Evolutionary conservation across 352 stramenopile genomes (phyloP), one percentile per base, ranked within the genome.

Genomic region (Globisporangium parvum): DNA sequence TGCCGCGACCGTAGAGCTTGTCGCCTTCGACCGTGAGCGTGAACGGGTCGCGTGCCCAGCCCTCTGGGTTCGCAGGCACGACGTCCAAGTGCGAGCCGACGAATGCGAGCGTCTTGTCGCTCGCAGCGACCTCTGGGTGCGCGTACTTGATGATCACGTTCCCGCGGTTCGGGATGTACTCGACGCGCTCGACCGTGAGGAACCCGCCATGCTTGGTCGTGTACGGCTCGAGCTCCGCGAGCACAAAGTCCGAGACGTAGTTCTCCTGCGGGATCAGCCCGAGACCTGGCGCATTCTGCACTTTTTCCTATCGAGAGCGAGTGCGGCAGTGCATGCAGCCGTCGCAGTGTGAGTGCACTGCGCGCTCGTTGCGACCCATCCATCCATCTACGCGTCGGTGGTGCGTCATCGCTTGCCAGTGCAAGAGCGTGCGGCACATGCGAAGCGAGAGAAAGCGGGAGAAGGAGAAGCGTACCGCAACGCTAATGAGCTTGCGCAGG

Each of bases 71-170:
- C n/a, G 91, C 91, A 6, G 91, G 90, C 40, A 97, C 91, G 23
- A 97, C 91, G 61, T 98, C 91, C 75, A 98, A 73, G 69, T 97
- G 91, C 49, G 80, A 84, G 3, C 88, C 90, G 5, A 97, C 82
- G 37, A 97, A 88, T 23, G 84, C 86, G 37, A 96, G 59, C 26
- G 88, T 96, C 59, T 89, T 84, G 59, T 83, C 70, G 11, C 61
- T 64, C n/a, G 35, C 28, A 2, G 53, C 61, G 18, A 71, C 67
- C 33, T 82, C 72, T 14, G 71, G 53, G 23, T 81, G 71, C 24
- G 53, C 37, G 53, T 97, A 97, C 63, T 88, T 95, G 57, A 98
- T 87, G 66, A 97, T 96, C 47, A 97, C 70, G 53, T 98, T 97
- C 56, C 90, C 88, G 44, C 91, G 79, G 26, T 81, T 83, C 2